Base-by-base conservation (phyloP, 139 green algal genomes). In the Chlamydomonas sp. region DNA sequence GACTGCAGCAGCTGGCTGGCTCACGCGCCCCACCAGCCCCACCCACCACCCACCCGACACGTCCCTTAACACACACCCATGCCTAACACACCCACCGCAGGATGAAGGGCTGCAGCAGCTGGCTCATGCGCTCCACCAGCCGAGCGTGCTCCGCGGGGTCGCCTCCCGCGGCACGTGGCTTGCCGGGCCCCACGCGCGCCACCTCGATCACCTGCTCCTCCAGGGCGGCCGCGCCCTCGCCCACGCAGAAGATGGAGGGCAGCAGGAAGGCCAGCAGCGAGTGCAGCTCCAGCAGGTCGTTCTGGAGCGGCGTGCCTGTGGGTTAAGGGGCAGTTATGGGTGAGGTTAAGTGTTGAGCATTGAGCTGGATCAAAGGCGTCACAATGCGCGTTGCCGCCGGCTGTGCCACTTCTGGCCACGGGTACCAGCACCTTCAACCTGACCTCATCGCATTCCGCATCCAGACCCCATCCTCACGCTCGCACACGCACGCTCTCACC, bases 231-330 rank as follows among this genome's bases (percentile, higher is more conserved):
- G 79, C 86, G 68, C 74, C 79, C 5, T 94, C 90, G 0, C 89
- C 85, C 31, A 93, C 84, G 66, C 91, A 89, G 90, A 97, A 97
- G 18, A 99, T 89, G 31, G 90, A 87, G 4, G 97, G 97, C 92
- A 99, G 92, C 76, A 99, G 91, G 88, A 99, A 98, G 68, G 93
- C 87, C 77, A 99, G 93, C 85, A 99, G 93, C 75, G 95, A 95
- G 85, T 96, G 93, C 87, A 99, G 96, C 94, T 99, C 97, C 49
- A 84, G 71, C 75, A 97, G 91, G 90, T 98, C 93, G 89, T 99
- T 99, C 86, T 99, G 97, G 49, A 99, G 94, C 2, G 97, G 97
- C 1, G 97, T 99, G 81, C 97, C 96, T 92, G 90, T 67, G 16
- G 81, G 69, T 3, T 58, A 9, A 17, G 78, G 85, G 59, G 73